Evolutionary conservation across 371 early-diverging fungal species (phyloP).

Genomic region (Mortierella polycephala): DNA sequence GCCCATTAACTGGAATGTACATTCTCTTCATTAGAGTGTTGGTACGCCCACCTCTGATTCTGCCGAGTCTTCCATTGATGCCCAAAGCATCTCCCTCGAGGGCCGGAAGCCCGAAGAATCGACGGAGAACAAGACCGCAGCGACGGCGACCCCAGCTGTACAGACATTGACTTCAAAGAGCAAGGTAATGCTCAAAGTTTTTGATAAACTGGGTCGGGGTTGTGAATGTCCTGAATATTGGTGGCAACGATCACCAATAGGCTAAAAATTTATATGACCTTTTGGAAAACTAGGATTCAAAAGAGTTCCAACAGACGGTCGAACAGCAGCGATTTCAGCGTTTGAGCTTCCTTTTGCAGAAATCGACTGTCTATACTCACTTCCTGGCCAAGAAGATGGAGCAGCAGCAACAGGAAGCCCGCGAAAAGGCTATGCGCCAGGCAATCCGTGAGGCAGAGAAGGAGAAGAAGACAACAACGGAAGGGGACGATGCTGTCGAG

Average conservation of each 20-base stretch:
- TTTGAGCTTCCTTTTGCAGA: conserved; percentile 82
- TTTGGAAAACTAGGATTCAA: conserved; percentile 59
- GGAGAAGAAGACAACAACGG: conserved; percentile 12
- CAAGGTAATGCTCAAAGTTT: no score
- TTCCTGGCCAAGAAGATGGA: conserved; percentile 84
- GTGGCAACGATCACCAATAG: conserved; percentile 41
- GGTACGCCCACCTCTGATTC: conserved; percentile 45
- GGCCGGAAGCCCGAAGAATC: conserved; percentile 60
- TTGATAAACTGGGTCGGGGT: not conserved
- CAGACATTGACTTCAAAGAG: no score
- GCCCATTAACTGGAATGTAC: not conserved
- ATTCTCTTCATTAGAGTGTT: conserved; percentile 17
- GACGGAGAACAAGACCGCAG: conserved; percentile 59
- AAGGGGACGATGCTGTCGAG: not conserved
- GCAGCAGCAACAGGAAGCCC: conserved; percentile 77
- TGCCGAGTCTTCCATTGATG: conserved; percentile 24
- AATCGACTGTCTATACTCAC: conserved; percentile 84
- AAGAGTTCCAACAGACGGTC: conserved; percentile 66
- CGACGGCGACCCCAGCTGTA: conserved; percentile 36
- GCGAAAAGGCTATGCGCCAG: conserved; percentile 62
- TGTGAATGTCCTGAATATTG: conserved; percentile 20
- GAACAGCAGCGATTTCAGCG: conserved; percentile 80
- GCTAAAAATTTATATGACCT: not conserved
- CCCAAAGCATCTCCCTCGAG: conserved; percentile 58
- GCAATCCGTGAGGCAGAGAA: conserved; percentile 36